Conservation (phyloP, 345 rosid species). For the Lepidium africanum region DNA sequence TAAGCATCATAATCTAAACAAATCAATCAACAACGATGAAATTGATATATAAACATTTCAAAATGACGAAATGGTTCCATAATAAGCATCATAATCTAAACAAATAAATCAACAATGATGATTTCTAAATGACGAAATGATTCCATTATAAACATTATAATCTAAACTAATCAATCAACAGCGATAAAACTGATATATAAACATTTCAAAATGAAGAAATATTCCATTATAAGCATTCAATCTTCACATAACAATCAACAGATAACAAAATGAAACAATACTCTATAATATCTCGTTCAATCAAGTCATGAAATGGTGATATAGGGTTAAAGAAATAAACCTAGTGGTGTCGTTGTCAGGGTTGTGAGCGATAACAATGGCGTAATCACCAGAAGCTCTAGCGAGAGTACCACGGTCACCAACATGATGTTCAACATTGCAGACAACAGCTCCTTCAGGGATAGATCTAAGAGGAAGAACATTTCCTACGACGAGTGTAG, state of each 20-base stretch:
- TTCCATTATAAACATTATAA: background rate
- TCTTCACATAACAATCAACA: background rate
- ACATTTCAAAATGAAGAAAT: background rate
- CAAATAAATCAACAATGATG: background rate
- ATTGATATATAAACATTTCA: background rate
- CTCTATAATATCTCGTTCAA: background rate
- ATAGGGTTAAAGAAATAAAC: background rate
- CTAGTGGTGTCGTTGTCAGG: conserved; percentile 63
- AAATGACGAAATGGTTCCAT: too few species aligned
- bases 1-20: background rate
- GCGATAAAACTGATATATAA: background rate
- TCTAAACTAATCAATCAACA: background rate
- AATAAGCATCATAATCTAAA: background rate
- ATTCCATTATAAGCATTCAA: background rate
- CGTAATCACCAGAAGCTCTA: conserved; percentile 52
- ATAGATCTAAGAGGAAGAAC: conserved; percentile 48
- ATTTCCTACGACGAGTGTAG: conserved; percentile 46
- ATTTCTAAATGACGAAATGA: too few species aligned
- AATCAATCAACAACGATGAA: background rate
- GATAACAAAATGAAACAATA: background rate
- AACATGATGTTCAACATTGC: conserved; percentile 70
- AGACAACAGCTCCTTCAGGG: conserved; percentile 73
- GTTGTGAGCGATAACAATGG: conserved; percentile 59
- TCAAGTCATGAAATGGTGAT: background rate
- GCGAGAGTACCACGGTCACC: conserved; percentile 63